Conservation (phyloP, 257 asterid genomes). For the Dorcoceras hygrometricum region DNA sequence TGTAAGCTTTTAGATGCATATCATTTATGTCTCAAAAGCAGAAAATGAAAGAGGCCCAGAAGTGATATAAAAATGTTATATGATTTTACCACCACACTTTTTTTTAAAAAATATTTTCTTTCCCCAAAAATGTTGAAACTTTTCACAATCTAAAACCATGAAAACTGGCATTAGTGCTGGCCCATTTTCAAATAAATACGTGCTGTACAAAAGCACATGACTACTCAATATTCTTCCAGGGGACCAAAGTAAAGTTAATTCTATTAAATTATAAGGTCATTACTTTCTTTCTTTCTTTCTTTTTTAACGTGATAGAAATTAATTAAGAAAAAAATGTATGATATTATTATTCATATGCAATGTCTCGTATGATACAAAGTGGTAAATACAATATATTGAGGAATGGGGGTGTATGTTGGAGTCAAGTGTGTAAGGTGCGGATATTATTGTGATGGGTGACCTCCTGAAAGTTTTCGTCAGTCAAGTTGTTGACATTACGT, state of each 20-base stretch:
- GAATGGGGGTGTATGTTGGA: too few relatives aligned
- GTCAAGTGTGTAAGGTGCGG: too few relatives aligned
- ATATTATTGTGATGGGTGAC: too few relatives aligned
- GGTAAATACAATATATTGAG: too few relatives aligned
- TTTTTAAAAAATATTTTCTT: not conserved
- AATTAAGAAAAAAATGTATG: too few relatives aligned
- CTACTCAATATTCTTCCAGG: constrained; percentile 27
- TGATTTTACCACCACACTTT: not conserved
- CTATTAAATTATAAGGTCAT: not conserved
- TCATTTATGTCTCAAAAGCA: not conserved
- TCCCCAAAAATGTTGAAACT: not conserved
- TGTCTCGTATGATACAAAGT: too few relatives aligned
- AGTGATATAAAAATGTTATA: too few relatives aligned
- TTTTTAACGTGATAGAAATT: too few relatives aligned
- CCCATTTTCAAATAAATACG: constrained; percentile 5
- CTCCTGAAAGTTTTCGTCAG: too few relatives aligned
- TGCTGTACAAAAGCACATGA: constrained; percentile 25
- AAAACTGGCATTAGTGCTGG: constrained; percentile 10
- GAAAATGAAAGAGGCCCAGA: not conserved
- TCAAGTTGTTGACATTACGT: too few relatives aligned
- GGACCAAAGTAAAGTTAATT: constrained; percentile 21
- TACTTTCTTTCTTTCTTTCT: too few relatives aligned
- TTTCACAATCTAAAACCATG: not conserved
- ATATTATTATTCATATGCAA: too few relatives aligned
- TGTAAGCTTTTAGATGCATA: not conserved